Base-by-base conservation (phyloP, 164 flowering plant species). In the Vitis cinerea region DNA sequence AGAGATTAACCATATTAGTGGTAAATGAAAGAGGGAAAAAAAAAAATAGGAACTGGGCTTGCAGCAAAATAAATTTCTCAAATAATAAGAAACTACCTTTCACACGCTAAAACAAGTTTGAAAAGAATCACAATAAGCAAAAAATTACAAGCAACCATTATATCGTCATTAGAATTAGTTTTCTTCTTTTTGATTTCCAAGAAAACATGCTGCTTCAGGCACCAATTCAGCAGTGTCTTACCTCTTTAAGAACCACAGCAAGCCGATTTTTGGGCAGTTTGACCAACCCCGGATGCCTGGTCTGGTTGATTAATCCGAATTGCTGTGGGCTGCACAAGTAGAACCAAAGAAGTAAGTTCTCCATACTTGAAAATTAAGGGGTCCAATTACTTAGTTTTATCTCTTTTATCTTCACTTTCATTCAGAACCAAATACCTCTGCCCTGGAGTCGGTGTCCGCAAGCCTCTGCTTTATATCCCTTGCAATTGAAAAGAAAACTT, bases 401-500 rank as follows among this genome's bases (percentile, higher is more conserved):
- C 31, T 49, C 50, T 50, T 8, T 44, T 3, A 6, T 1, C 17
- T 29, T 31, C 29, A 30, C 23, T 60, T 14, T 47, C 11, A 16
- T 47, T 47, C 54, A 63, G 27, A 12, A 52, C 47, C 47, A n/a
- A 15, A 13, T 78, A 88, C 91, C 87, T 87, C 95, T 12, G 84
- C 75, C 74, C 63, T 82, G 9, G 87, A 67, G 71, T 90, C 95
- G 1, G 88, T 82, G 23, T 90, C 93, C 7, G 93, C 76, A 52
- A 90, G 88, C 76, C 95, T 83, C 73, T 90, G 95, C 83, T 90
- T 90, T 57, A 90, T 90, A 70, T 90, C 95, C 77, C 81, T 87
- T n/a, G 88, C 95, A 69, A 88, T 90, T 59, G 93, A 88, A 64
- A 88, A 90, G 88, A 90, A 90, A 65, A 90, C 95, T 74, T 88